Base-by-base conservation (phyloP, 2,329 filamentous ascomycete genomes). In the Ophiostoma piceae region DNA sequence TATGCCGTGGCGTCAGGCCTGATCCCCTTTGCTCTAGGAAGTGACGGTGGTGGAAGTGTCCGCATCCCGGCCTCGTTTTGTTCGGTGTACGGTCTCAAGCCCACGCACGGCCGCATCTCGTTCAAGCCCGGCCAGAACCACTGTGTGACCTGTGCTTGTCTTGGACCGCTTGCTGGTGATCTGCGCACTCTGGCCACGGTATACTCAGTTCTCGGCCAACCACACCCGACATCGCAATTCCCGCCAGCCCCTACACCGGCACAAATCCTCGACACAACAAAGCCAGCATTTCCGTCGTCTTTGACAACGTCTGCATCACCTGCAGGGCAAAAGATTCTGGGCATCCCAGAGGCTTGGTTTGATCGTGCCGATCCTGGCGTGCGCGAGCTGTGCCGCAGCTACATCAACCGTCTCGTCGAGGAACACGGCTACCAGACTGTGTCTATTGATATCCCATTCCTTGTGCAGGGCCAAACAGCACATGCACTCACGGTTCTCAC, bases 401-500 rank as follows among this genome's bases (percentile, higher is more conserved):
- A 83, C 67, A 76, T 90, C 47, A 82, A 84, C 19, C 84, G 84
- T 68, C 80, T 92, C 2, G 83, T 81, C 16, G 74, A 78, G 2
- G 78, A 83, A 19, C 78, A 83, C 19, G 84, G 83, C 62, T 90
- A 90, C 76, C 77, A 77, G 19, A 75, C 83, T 1, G 79, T 89
- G 2, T 80, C 85, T 47, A 84, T 90, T 71, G 79, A 80, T 3
- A 84, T 90, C 67, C 88, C 88, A 0, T 82, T 87, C 35, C 74
- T 87, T 0, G 76, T 82, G 12, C 84, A 91, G 74, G 90, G 88
- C 29, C 90, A 92, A 77, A 83, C 87, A 26, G 90, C 90, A 0
- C 91, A 94, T 77, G 88, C 89, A 29, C 78, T 94, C 72, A 92
- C 90, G 0, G 90, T 93, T 72, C 84, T 94, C 68, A 84, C 85